Conservation (phyloP, 192 early-diverging fungal species). For the Phycomyces blakesleeanus region DNA sequence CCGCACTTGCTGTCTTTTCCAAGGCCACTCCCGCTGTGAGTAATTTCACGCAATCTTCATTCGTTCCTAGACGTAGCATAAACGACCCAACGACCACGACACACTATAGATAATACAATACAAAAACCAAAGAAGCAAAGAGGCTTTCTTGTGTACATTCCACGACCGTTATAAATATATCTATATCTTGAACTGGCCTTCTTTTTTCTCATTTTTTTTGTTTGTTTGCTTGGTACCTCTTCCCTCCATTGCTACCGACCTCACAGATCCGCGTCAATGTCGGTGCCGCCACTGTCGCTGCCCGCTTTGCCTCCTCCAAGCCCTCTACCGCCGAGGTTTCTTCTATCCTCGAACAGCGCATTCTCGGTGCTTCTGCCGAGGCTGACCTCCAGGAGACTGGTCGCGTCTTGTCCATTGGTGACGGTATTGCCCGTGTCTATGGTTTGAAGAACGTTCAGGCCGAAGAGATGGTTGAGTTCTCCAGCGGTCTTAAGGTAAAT, state of each 20-base stretch:
- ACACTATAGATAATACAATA: background rate
- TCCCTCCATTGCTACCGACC: too few relatives aligned
- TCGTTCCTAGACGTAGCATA: background rate
- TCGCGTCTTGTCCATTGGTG: conserved; percentile 98
- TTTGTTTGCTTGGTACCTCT: too few relatives aligned
- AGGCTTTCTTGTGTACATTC: too few relatives aligned
- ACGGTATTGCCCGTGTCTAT: conserved; percentile 99
- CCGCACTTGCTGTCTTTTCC: conserved; percentile 40
- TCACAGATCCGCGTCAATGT: conserved; percentile 40
- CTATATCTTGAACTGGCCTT: too few relatives aligned
- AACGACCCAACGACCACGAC: background rate
- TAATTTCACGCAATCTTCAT: background rate
- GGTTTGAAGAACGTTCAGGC: conserved; percentile 97
- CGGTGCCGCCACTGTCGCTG: conserved; percentile 46
- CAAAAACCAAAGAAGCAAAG: too few relatives aligned
- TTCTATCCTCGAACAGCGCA: conserved; percentile 96
- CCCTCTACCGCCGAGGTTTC: conserved; percentile 90
- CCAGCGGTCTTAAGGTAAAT: conserved; percentile 95
- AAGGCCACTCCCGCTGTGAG: conserved; percentile 44
- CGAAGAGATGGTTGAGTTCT: conserved; percentile 99
- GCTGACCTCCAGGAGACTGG: conserved; percentile 97
- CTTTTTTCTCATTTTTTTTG: too few relatives aligned
- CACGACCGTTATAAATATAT: too few relatives aligned
- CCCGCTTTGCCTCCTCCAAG: conserved; percentile 55
- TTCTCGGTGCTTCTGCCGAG: conserved; percentile 77